These are phyloP conservation scores for Fusarium aywerte DNA, from an alignment of 2,329 filamentous ascomycete genomes.

Conservation along the genomic window DNA sequence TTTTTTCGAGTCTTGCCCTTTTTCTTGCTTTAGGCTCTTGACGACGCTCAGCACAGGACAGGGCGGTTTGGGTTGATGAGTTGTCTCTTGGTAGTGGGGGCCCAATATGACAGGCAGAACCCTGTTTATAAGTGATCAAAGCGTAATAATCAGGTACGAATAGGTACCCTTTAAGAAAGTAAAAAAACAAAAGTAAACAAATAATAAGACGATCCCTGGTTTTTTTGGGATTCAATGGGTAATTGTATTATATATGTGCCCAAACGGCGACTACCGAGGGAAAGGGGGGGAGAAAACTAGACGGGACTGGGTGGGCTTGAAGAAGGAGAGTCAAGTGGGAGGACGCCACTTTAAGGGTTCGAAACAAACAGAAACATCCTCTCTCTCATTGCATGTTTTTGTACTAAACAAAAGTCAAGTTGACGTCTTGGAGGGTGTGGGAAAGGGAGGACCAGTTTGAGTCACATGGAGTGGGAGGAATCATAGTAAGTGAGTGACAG, in stretches of 20 bases:
- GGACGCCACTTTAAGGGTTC: slow-evolving; percentile 23
- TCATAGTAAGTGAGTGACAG: too few species aligned
- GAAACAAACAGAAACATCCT: too few species aligned
- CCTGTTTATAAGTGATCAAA: slow-evolving; percentile 28
- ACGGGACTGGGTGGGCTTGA: background rate
- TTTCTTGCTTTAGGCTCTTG: slow-evolving; percentile 6
- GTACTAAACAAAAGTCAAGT: background rate
- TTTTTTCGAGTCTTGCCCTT: slow-evolving; percentile 1
- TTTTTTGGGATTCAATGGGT: background rate
- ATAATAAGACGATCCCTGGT: background rate
- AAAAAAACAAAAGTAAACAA: background rate
- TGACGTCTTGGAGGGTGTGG: slow-evolving; percentile 5
- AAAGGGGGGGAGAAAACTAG: background rate
- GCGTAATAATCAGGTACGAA: slow-evolving; percentile 6
- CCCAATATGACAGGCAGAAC: slow-evolving; percentile 33
- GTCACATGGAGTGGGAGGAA: too few species aligned
- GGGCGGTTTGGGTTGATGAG: slow-evolving; percentile 34
- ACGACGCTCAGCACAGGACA: slow-evolving; percentile 6
- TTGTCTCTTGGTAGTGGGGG: slow-evolving; percentile 43
- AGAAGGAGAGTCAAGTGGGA: slow-evolving; percentile 22
- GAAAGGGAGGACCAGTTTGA: background rate
- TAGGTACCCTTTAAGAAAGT: too few species aligned
- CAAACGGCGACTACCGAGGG: slow-evolving; percentile 27
- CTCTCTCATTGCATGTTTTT: background rate
- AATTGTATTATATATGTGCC: slow-evolving; percentile 10